Conservation (phyloP, 352 stramenopile genomes). For the Plasmopara halstedii region DNA sequence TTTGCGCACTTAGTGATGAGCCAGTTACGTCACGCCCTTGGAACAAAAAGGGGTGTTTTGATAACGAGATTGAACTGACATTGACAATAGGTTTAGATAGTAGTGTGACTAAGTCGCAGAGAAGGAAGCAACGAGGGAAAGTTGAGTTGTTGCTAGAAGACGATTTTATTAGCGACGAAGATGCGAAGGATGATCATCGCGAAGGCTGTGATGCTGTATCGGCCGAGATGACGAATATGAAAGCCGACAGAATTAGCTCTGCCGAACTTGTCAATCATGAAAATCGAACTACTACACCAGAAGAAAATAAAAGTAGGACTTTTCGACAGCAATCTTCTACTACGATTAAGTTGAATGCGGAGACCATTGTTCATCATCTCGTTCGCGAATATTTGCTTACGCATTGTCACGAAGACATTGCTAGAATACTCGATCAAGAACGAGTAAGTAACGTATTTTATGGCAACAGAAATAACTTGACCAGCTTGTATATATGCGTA, state of each 20-base stretch:
- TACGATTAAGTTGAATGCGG: slow-evolving; percentile 1
- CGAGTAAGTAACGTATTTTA: slow-evolving; percentile 12
- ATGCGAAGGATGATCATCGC: slow-evolving; percentile 1
- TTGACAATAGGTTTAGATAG: slow-evolving; percentile 9
- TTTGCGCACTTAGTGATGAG: slow-evolving; percentile 18
- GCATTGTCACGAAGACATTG: slow-evolving; percentile 30
- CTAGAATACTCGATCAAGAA: slow-evolving; percentile 39
- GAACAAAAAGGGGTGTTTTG: slow-evolving; percentile 10
- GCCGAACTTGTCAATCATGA: slow-evolving; percentile 4
- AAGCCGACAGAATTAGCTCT: slow-evolving; percentile 22
- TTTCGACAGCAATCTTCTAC: neutral
- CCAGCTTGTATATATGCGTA: neutral
- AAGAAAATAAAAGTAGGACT: neutral
- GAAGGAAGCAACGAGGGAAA: slow-evolving; percentile 15
- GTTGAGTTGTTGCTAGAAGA: slow-evolving; percentile 22
- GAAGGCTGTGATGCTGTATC: slow-evolving; percentile 1
- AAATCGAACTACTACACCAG: neutral
- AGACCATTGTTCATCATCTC: slow-evolving; percentile 39
- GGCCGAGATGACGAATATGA: slow-evolving; percentile 5
- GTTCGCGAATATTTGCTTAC: slow-evolving; percentile 53
- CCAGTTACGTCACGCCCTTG: slow-evolving; percentile 1
- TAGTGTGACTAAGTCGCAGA: slow-evolving; percentile 2
- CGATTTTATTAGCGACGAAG: slow-evolving; percentile 9
- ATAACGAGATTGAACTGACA: slow-evolving; percentile 7
- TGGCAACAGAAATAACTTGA: neutral